A percentile compares a stretch with the other conserved stretches of the same genome.
Conservation (phyloP, 139 green algal genomes). For the Medakamo hakoo region DNA sequence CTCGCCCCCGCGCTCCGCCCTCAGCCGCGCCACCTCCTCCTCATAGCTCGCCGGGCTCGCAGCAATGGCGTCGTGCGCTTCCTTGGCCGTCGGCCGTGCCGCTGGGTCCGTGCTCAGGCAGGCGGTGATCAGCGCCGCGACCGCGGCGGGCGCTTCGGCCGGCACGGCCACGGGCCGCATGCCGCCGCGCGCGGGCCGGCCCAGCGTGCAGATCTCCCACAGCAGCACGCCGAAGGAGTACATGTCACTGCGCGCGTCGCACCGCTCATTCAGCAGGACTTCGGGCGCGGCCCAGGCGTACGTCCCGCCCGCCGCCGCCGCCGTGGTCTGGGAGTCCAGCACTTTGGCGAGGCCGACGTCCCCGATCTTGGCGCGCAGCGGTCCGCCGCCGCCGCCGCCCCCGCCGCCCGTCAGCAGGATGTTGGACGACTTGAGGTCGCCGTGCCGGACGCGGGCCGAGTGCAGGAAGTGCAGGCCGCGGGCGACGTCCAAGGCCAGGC, state of each 20-base stretch:
- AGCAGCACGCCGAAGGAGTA: slow-evolving; percentile 23
- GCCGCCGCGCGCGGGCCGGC: slow-evolving; percentile 16
- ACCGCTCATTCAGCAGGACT: slow-evolving; percentile 19
- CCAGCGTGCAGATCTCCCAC: slow-evolving; percentile 21
- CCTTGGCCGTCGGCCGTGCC: slow-evolving; percentile 10
- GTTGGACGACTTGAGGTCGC: slow-evolving; percentile 28
- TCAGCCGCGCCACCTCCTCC: too few relatives aligned
- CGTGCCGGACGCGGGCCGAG: slow-evolving; percentile 15
- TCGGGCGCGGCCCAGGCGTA: slow-evolving; percentile 23
- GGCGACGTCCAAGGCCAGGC: slow-evolving; percentile 21
- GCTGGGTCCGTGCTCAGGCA: slow-evolving; percentile 17
- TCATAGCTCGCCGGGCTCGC: too few relatives aligned
- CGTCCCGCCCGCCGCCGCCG: slow-evolving; percentile 12
- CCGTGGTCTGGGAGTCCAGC: slow-evolving; percentile 14
- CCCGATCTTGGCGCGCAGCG: slow-evolving; percentile 16
- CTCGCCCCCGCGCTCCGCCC: too few relatives aligned
- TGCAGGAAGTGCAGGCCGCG: slow-evolving; percentile 22
- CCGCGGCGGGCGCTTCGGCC: slow-evolving; percentile 17
- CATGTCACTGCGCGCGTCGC: too few relatives aligned
- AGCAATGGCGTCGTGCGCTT: too few relatives aligned
- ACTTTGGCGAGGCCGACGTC: slow-evolving; percentile 26
- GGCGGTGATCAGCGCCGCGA: slow-evolving; percentile 12
- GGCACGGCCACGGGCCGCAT: slow-evolving; percentile 15
- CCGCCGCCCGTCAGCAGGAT: slow-evolving; percentile 19
- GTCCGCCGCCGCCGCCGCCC: too few relatives aligned